phyloP scores from a whole-genome alignment of 495 filamentous ascomycete genomes.

The Aspergillus coremiiformis region DNA sequence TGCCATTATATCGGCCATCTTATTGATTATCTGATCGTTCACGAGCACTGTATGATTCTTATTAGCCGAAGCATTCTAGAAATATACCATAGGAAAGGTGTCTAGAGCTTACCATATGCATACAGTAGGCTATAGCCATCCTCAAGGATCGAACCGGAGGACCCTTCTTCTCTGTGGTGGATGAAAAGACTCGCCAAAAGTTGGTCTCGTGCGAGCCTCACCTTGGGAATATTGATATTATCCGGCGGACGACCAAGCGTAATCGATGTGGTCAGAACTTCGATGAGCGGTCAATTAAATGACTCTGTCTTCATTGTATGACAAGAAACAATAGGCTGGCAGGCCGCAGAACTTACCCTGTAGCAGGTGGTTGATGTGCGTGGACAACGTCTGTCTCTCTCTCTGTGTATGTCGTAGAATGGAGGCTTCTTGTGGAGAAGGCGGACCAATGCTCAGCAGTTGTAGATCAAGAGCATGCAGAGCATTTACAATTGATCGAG shows the following conservation, averaged over 20 bases:
- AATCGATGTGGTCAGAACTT: slow-evolving; percentile 82
- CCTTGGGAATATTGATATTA: slow-evolving; percentile 68
- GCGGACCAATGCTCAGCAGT: slow-evolving; percentile 69
- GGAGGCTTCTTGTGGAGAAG: slow-evolving; percentile 69
- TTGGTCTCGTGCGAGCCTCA: slow-evolving; percentile 69
- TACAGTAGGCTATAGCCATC: slow-evolving; percentile 65
- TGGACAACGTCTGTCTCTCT: slow-evolving; percentile 69
- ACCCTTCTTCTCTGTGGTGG: slow-evolving; percentile 63
- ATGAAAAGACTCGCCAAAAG: slow-evolving; percentile 83
- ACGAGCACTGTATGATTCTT: slow-evolving; percentile 34
- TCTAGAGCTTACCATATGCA: slow-evolving; percentile 53
- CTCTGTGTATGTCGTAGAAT: slow-evolving; percentile 69
- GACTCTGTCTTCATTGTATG: background rate
- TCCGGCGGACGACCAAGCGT: slow-evolving; percentile 89
- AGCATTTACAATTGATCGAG: slow-evolving; percentile 75
- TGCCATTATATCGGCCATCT: slow-evolving; percentile 43
- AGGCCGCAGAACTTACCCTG: slow-evolving; percentile 47
- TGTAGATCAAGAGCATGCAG: slow-evolving; percentile 95
- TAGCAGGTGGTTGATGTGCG: slow-evolving; percentile 86
- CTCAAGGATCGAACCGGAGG: slow-evolving; percentile 45
- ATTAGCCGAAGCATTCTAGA: background rate
- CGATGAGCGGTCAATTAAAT: slow-evolving; percentile 5
- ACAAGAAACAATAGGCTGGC: too few relatives aligned
- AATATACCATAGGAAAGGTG: background rate
- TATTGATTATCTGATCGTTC: slow-evolving; percentile 44